Percentiles rank a stretch among this genome's conserved stretches.
Evolutionary conservation across 148 eudicot species (phyloP).

Genomic region (Rhododendron molle): DNA sequence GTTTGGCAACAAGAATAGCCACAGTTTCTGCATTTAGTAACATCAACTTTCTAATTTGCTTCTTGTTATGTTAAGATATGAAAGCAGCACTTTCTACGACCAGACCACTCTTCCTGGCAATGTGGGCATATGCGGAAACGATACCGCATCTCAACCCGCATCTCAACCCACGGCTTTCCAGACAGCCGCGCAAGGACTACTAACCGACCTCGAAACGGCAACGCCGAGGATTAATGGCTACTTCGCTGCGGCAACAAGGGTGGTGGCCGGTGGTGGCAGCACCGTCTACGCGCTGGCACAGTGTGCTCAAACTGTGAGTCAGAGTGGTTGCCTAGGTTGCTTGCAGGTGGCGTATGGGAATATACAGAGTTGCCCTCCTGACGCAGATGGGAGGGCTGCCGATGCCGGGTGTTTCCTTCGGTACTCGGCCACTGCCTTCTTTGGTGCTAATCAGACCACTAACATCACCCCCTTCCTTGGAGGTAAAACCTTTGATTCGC

Average conservation of each 20-base stretch:
- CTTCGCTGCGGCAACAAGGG: conserved; percentile 29
- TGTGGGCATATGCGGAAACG: conserved; percentile 30
- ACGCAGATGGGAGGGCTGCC: conserved; percentile 29
- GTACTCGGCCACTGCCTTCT: conserved; percentile 31
- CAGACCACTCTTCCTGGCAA: conserved; percentile 43
- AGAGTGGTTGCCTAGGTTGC: conserved; percentile 33
- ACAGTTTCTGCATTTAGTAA: not conserved
- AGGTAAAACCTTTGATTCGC: conserved; percentile 17
- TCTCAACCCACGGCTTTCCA: conserved; percentile 24
- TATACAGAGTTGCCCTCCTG: conserved; percentile 33
- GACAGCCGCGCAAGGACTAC: conserved; percentile 11
- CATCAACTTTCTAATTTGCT: not conserved
- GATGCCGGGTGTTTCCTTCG: conserved; percentile 41
- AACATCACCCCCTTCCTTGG: conserved; percentile 27
- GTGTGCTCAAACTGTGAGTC: conserved; percentile 31
- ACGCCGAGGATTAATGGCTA: conserved; percentile 33
- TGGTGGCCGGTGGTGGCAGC: conserved; percentile 9
- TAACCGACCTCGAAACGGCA: conserved; percentile 25
- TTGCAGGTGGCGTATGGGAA: conserved; percentile 27
- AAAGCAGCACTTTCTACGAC: conserved; percentile 38
- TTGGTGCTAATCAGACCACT: conserved; percentile 36
- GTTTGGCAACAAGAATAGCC: not conserved
- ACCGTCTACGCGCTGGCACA: conserved; percentile 37
- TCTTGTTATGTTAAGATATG: conserved; percentile 25
- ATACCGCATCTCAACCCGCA: conserved; percentile 26